phyloP scores from a whole-genome alignment of 1,139 yeast species.

The Diutina scorzettiae region DNA sequence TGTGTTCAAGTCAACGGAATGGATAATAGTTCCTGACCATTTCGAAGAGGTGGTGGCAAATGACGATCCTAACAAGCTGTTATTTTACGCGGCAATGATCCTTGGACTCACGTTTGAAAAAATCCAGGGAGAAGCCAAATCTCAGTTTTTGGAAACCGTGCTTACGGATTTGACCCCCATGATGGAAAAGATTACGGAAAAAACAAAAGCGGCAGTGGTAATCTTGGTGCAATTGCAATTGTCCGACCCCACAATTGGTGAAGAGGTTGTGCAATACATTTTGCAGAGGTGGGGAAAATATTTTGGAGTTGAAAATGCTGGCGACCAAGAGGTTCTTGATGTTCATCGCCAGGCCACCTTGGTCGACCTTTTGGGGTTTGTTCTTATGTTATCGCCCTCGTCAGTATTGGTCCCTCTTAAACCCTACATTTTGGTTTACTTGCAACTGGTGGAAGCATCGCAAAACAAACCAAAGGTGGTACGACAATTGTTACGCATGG shows the following conservation, averaged over 20 bases:
- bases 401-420: neutral
- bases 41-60: constrained; percentile 20
- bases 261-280: neutral
- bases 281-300: neutral
- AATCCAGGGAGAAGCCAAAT: neutral
- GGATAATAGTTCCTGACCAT: neutral
- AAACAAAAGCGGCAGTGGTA: neutral
- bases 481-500: constrained; percentile 2
- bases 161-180: neutral
- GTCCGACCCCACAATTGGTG: neutral
- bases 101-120: neutral
- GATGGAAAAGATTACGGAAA: constrained; percentile 1
- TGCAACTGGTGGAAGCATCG: neutral
- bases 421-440: neutral
- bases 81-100: constrained; percentile 25
- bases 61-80: constrained; percentile 27
- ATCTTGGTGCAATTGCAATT: constrained; percentile 2
- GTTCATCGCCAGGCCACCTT: neutral
- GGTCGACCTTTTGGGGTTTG: constrained; percentile 1
- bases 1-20: constrained; percentile 16
- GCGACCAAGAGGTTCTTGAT: constrained; percentile 1
- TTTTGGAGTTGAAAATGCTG: neutral
- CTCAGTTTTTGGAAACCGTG: neutral
- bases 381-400: neutral
- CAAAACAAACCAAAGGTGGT: neutral